Percentiles rank a stretch among this genome's conserved stretches.
Evolutionary conservation across 2,329 filamentous ascomycete genomes (phyloP).

Genomic region (Aureobasidium leucospermi): DNA sequence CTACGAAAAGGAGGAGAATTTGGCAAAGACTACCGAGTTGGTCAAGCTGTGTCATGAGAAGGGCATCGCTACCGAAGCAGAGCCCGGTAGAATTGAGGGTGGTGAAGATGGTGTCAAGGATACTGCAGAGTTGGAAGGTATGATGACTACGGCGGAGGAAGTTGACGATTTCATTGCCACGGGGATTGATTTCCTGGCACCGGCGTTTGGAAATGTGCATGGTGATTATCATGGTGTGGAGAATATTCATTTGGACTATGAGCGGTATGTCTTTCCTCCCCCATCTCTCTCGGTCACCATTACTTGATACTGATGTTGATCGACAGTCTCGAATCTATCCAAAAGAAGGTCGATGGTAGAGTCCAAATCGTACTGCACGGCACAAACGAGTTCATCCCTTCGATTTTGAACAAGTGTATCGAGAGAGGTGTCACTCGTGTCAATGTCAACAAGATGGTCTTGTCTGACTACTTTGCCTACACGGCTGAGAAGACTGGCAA

Average conservation of each 20-base stretch:
- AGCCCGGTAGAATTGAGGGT: constrained; percentile 63
- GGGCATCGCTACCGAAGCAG: constrained; percentile 63
- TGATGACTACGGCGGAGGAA: constrained; percentile 62
- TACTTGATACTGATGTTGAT: neutral
- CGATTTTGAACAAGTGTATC: constrained; percentile 49
- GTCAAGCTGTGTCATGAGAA: constrained; percentile 56
- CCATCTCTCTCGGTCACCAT: neutral
- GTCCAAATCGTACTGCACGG: constrained; percentile 52
- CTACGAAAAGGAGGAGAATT: constrained; percentile 63
- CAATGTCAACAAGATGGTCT: constrained; percentile 54
- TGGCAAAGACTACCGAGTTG: constrained; percentile 56
- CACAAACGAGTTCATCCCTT: constrained; percentile 49
- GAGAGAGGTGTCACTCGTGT: constrained; percentile 48
- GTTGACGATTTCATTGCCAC: constrained; percentile 63
- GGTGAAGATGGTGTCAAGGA: constrained; percentile 70
- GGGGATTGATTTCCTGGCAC: constrained; percentile 67
- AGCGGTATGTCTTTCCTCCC: constrained; percentile 26
- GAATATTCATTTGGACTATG: constrained; percentile 55
- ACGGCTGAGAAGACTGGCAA: constrained; percentile 43
- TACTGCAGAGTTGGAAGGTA: constrained; percentile 53
- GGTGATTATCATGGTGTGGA: constrained; percentile 65
- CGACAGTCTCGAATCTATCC: constrained; percentile 37
- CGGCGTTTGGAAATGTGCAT: constrained; percentile 70
- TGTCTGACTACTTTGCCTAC: constrained; percentile 41
- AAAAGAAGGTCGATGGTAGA: constrained; percentile 40